Base-by-base conservation (phyloP, 2,329 filamentous ascomycete genomes). In the Teratosphaeria zuluensis region DNA sequence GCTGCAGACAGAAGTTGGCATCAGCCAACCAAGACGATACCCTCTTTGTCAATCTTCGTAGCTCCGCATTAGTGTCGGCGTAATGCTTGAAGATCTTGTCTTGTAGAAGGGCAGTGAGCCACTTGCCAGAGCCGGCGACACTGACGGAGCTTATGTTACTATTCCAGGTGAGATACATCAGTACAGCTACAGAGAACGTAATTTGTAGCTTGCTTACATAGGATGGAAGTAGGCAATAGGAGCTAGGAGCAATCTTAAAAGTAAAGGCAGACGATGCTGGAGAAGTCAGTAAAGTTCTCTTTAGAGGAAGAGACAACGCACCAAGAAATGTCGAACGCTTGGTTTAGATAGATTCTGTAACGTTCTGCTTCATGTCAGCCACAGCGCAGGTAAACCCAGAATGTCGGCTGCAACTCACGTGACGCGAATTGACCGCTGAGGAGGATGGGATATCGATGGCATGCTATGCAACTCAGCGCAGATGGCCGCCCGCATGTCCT, bases 151-250 rank as follows among this genome's bases (percentile, higher is more conserved):
- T 67, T 60, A 82, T 77, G 51, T 69, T 71, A 54, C 42, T 48
- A n/a, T 48, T 2, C n/a, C 42, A 48, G 6, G 42, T 5, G n/a
- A 21, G n/a, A 48, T n/a, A 48, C 1, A n/a, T 48, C 42, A 48
- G n/a, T 11, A 21, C 19, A 2, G 16, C 33, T 5, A 48, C 9
- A 42, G 16, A 5, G 11, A 2, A 4, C 19, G 42, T n/a, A 48
- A 9, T 9, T 8, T 9, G 42, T n/a, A 1, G 42, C 9, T 8
- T 21, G 19, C 42, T 54, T 54, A 31, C 52, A 82, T 74, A 0
- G 79, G 76, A 60, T 82, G 80, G 59, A 82, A 80, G 62, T 82
- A 80, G 60, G 75, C 76, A 3, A 82, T 66, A 0, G 78, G 76
- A 28, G 73, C 76, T 0, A 82, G 73, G 5, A 81, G 73, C 0